Evolutionary conservation across 768 basidiomycete species (phyloP).

Genomic region (Lanmaoa pseudosensibilis): DNA sequence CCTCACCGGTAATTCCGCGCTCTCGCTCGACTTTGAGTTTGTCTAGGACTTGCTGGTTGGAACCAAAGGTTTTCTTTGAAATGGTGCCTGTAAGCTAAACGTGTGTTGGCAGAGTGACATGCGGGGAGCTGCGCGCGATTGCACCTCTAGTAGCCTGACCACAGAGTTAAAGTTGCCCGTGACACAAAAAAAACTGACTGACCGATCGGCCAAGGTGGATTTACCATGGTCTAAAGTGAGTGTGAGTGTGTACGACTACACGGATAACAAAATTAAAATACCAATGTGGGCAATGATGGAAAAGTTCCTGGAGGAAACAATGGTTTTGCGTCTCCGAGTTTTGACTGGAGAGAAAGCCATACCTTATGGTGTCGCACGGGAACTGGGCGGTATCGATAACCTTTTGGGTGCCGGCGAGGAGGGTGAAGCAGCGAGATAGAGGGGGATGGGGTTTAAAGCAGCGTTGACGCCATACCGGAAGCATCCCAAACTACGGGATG

Average conservation of each 20-base stretch:
- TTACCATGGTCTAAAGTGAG: conserved; percentile 82
- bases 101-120: conserved; percentile 10
- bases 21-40: conserved; percentile 97
- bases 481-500: conserved; percentile 29
- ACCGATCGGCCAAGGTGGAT: conserved; percentile 90
- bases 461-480: conserved; percentile 31
- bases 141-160: conserved; percentile 73
- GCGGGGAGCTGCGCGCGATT: background rate
- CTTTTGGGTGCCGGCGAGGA: conserved; percentile 31
- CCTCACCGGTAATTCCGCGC: conserved; percentile 86
- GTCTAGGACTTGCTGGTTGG: conserved; percentile 85
- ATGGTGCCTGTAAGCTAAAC: conserved; percentile 87
- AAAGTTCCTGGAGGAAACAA: conserved; percentile 64
- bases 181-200: conserved; percentile 24
- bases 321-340: background rate
- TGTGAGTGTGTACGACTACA: conserved; percentile 3
- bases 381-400: conserved; percentile 59
- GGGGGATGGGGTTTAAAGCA: conserved; percentile 9
- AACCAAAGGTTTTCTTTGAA: conserved; percentile 55
- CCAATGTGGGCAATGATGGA: conserved; percentile 98
- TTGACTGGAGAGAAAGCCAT: conserved; percentile 3
- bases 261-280: conserved; percentile 20
- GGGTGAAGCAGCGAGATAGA: conserved; percentile 29
- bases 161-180: background rate
- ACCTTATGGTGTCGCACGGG: conserved; percentile 71